Conservation (phyloP, 106 monocot genomes). For the Posidonia australis region DNA sequence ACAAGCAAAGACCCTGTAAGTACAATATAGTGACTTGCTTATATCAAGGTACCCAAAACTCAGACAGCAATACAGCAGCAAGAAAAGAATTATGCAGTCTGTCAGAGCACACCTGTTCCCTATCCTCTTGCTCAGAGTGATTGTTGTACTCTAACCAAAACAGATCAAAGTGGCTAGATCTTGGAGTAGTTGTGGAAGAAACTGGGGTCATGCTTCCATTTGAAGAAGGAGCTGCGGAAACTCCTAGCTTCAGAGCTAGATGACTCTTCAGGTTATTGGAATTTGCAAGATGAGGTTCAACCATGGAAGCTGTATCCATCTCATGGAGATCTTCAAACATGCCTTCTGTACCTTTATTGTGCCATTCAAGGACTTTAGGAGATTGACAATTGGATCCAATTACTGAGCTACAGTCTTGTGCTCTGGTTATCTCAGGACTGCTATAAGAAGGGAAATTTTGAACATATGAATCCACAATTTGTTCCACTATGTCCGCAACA, state of each 20-base stretch:
- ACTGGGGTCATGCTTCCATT: constrained; percentile 51
- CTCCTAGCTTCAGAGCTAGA: constrained; percentile 36
- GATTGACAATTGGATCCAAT: constrained; percentile 30
- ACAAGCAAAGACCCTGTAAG: background rate
- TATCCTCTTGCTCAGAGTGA: constrained; percentile 47
- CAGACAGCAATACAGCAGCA: background rate
- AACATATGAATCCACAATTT: constrained; percentile 41
- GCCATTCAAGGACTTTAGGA: constrained; percentile 44
- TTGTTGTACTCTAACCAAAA: constrained; percentile 62
- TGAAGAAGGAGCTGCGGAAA: constrained; percentile 28
- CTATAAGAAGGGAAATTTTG: constrained; percentile 21
- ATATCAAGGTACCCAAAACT: background rate
- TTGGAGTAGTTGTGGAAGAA: constrained; percentile 54
- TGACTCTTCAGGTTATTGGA: constrained; percentile 29
- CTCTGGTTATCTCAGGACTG: constrained; percentile 39
- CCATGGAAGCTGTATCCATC: constrained; percentile 67
- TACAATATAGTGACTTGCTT: background rate
- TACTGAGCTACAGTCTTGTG: constrained; percentile 21
- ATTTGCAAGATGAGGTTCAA: constrained; percentile 29
- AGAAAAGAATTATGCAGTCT: background rate
- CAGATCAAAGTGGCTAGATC: constrained; percentile 47
- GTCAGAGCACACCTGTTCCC: constrained; percentile 30
- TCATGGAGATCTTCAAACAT: constrained; percentile 82
- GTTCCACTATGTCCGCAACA: constrained; percentile 43
- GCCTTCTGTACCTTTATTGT: constrained; percentile 50